Base-by-base conservation (phyloP, 805 yeast genomes). In the Diddensiella caesifluorescens region DNA sequence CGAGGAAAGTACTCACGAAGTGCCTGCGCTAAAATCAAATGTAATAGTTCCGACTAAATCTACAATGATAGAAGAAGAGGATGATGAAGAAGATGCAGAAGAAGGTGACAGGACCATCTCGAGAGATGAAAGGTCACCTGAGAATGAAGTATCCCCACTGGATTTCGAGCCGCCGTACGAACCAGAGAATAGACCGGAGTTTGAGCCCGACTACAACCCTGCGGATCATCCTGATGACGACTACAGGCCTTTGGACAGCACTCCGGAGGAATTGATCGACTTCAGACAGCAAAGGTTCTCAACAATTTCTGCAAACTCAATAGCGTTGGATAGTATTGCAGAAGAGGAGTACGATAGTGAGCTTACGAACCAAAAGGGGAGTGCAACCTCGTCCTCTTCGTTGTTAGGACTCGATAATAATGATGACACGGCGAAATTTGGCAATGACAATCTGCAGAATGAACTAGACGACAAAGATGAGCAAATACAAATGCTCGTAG, bases 21-120 rank as follows among this genome's bases (percentile, higher is more conserved):
- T 13, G 6, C 32, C 15, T 13, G n/a, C 44, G 5, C 34, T 85
- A 78, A 47, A 46, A 35, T 23, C 83, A 9, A 74, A 83, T 4
- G 77, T 81, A 3, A 80, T 90, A 3, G 77, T 83, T n/a, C 96
- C 97, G 0, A 74, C 82, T 21, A 86, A 83, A 59, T 85, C 95
- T 0, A 77, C 81, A 32, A 70, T 90, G 58, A 80, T 89, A 3
- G 92, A 95, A 88, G 82, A 90, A 12, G 82, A 88, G 41, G 95
- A 83, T 50, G 95, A 83, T 47, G 92, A 81, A 36, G 85, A 76
- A 2, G 75, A 69, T 1, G 71, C 61, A 5, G 63, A 56, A 1
- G 59, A 40, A 10, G 56, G 49, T 13, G 51, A 39, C 28, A 43
- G 18, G n/a, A 39, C 27, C 16, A 19, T 18, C 21, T 42, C 15